Evolutionary conservation across 2,329 filamentous ascomycete species (phyloP).

Genomic region (Botryotinia convoluta): DNA sequence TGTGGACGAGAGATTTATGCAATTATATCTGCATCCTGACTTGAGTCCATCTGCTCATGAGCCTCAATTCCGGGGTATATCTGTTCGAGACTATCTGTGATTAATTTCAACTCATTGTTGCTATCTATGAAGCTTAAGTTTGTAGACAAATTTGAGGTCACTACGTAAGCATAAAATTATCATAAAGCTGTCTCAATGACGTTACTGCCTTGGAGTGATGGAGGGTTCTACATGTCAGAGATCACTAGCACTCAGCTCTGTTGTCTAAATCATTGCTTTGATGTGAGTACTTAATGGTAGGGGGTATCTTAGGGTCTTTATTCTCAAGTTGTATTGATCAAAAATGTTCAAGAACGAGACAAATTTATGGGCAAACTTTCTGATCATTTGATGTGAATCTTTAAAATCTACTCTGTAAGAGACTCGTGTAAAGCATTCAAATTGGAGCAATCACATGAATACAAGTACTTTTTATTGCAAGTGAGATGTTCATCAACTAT

Average conservation of each 20-base stretch:
- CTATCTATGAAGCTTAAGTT: neutral
- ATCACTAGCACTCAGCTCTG: neutral
- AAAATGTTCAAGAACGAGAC: neutral
- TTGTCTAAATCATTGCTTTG: neutral
- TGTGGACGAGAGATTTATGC: neutral
- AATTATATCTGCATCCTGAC: neutral
- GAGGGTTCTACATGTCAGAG: neutral
- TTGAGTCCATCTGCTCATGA: neutral
- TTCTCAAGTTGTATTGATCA: neutral
- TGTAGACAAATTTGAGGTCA: neutral
- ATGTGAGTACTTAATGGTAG: neutral
- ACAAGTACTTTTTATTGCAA: neutral
- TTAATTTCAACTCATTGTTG: neutral
- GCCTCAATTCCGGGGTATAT: rapidly evolving
- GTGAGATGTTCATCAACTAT: neutral
- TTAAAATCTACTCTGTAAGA: rapidly evolving
- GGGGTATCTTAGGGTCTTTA: rapidly evolving
- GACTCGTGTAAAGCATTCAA: neutral
- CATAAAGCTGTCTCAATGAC: neutral
- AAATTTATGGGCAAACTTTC: neutral
- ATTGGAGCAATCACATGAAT: neutral
- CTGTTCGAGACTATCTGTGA: neutral
- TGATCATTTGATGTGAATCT: neutral
- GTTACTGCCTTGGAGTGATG: neutral
- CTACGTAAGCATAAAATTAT: neutral